These are phyloP conservation scores for Posidonia oceanica DNA, from an alignment of 116 monocot species.

Conservation along the genomic window DNA sequence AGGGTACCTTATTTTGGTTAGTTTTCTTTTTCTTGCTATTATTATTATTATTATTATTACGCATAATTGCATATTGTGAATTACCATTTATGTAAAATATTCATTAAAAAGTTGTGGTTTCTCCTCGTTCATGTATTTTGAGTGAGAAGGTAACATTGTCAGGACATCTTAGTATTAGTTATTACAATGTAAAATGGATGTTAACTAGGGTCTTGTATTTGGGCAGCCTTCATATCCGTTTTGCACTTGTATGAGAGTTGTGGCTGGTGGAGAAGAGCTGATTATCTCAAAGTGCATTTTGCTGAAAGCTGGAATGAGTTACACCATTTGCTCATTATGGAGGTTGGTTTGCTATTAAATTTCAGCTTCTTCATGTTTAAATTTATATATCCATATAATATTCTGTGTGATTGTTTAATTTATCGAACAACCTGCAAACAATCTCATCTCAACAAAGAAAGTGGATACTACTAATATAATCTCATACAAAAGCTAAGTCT, in stretches of 20 bases:
- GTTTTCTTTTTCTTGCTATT: background rate
- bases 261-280: conserved; percentile 98
- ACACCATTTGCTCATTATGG: conserved; percentile 98
- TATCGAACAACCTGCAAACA: too few relatives aligned
- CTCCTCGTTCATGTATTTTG: too few relatives aligned
- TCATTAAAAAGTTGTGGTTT: too few relatives aligned
- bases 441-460: too few relatives aligned
- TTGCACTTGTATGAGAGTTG: conserved; percentile 93
- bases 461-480: too few relatives aligned
- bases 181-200: background rate
- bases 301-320: conserved; percentile 97
- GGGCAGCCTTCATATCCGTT: conserved; percentile 90
- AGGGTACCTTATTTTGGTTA: conserved; percentile 97
- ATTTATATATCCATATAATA: too few relatives aligned
- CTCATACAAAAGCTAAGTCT: too few relatives aligned
- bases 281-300: conserved; percentile 99
- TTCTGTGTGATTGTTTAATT: too few relatives aligned
- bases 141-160: too few relatives aligned
- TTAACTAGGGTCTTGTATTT: conserved; percentile 1
- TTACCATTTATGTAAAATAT: background rate
- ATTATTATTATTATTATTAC: background rate
- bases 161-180: too few relatives aligned
- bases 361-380: too few relatives aligned
- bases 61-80: background rate
- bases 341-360: conserved; percentile 25